These are phyloP conservation scores for Mrakia blollopis DNA, from an alignment of 768 basidiomycete genomes.

Conservation along the genomic window DNA sequence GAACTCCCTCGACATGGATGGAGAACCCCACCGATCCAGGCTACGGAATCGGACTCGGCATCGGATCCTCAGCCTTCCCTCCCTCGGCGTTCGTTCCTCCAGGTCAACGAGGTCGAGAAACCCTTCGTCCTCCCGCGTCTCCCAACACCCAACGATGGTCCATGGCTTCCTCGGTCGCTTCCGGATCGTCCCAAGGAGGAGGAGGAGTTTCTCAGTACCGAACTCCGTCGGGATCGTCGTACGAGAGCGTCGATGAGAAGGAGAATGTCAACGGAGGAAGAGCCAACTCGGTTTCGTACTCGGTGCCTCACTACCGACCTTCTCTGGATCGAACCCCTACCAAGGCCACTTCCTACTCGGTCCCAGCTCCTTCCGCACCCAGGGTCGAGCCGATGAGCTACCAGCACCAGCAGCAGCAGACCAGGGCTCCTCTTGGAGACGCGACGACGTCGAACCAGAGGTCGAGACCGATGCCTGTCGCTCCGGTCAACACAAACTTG, in stretches of 20 bases:
- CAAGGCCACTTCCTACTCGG: constrained; percentile 10
- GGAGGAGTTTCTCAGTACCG: constrained; percentile 36
- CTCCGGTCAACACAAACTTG: constrained; percentile 34
- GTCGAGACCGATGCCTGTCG: constrained; percentile 53
- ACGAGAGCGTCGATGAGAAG: constrained; percentile 27
- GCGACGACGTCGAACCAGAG: constrained; percentile 34
- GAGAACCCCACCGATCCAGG: constrained; percentile 29
- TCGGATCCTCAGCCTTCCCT: constrained; percentile 34
- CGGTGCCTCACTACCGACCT: not conserved
- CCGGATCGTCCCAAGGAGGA: constrained; percentile 17
- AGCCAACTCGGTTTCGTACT: constrained; percentile 25
- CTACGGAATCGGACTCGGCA: constrained; percentile 39
- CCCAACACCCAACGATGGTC: constrained; percentile 39
- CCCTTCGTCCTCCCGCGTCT: constrained; percentile 34
- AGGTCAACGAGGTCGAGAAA: constrained; percentile 37
- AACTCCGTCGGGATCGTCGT: constrained; percentile 37
- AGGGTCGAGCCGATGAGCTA: constrained; percentile 24
- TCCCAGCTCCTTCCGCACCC: constrained; percentile 32
- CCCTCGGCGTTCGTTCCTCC: constrained; percentile 34
- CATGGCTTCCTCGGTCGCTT: constrained; percentile 38
- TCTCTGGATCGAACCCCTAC: constrained; percentile 14
- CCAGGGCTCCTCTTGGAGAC: constrained; percentile 15
- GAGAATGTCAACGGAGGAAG: constrained; percentile 27
- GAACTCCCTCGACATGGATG: constrained; percentile 11
- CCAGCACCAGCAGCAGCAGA: constrained; percentile 8